These are phyloP conservation scores for Peziza echinospora DNA, from an alignment of 495 filamentous ascomycete species.

Conservation along the genomic window DNA sequence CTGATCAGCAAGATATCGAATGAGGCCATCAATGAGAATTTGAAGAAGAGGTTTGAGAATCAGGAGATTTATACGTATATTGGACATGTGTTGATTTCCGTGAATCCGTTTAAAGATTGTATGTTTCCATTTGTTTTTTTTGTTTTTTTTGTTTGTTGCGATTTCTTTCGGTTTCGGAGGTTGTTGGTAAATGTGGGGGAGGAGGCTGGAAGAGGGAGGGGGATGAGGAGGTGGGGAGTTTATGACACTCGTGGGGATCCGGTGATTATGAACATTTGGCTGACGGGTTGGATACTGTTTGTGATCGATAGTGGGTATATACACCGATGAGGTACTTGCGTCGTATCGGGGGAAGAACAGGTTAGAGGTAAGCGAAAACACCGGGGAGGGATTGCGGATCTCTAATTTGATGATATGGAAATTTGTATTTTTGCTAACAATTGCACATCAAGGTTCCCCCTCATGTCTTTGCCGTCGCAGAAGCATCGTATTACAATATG, in stretches of 20 bases:
- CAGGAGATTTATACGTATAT: constrained; percentile 99
- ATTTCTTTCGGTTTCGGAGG: too few species aligned
- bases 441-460: constrained; percentile 35
- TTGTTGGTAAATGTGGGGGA: too few species aligned
- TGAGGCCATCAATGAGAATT: constrained; percentile 96
- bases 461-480: constrained; percentile 94
- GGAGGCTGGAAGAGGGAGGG: too few species aligned
- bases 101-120: constrained; percentile 94
- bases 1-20: constrained; percentile 96
- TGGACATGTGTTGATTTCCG: constrained; percentile 96
- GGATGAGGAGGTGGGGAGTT: not conserved
- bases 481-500: constrained; percentile 98
- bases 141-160: too few species aligned
- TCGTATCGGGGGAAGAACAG: constrained; percentile 92
- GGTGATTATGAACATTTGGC: not conserved
- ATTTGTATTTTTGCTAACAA: constrained; percentile 6
- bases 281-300: constrained; percentile 6
- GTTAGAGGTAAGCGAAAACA: constrained; percentile 38
- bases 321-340: constrained; percentile 77
- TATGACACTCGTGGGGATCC: not conserved
- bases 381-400: too few species aligned
- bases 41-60: constrained; percentile 93
- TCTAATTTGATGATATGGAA: too few species aligned
- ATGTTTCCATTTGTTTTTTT: constrained; percentile 17
- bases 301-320: constrained; percentile 57